These are phyloP conservation scores for Macroventuria anomochaeta DNA, from an alignment of 2,329 filamentous ascomycete genomes.

Conservation along the genomic window DNA sequence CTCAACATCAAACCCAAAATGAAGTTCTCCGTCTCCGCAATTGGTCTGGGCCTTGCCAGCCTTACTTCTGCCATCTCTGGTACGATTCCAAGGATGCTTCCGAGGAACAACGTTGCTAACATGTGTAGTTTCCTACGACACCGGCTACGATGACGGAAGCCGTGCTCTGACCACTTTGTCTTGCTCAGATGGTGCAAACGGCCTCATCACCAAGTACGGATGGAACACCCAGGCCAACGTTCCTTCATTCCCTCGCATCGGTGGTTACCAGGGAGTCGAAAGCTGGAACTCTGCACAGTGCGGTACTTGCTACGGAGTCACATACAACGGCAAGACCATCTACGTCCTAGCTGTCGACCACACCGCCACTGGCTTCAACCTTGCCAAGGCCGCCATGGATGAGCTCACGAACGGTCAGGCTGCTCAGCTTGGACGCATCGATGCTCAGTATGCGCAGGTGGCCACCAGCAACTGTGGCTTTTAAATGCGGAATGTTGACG, in stretches of 20 bases:
- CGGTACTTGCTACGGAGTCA: constrained; percentile 60
- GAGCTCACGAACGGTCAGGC: constrained; percentile 57
- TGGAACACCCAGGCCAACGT: constrained; percentile 60
- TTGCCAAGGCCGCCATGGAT: constrained; percentile 58
- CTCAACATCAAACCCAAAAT: constrained; percentile 27
- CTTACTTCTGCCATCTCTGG: constrained; percentile 45
- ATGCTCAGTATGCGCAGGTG: constrained; percentile 50
- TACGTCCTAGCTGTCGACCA: constrained; percentile 59
- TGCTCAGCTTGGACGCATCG: constrained; percentile 53
- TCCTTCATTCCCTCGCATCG: constrained; percentile 57
- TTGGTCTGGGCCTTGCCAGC: constrained; percentile 37
- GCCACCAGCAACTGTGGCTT: constrained; percentile 45
- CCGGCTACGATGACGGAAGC: constrained; percentile 68
- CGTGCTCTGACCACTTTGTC: constrained; percentile 64
- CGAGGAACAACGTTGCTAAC: constrained; percentile 3
- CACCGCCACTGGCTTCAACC: constrained; percentile 56
- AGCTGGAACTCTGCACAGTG: constrained; percentile 57
- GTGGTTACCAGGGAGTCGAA: constrained; percentile 56
- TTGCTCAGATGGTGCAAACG: constrained; percentile 73
- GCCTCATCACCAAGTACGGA: constrained; percentile 67
- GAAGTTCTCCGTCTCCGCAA: constrained; percentile 42
- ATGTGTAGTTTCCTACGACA: constrained; percentile 70
- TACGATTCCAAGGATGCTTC: constrained; percentile 7
- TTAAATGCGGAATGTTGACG: constrained; percentile 9
- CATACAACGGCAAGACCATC: constrained; percentile 56